Base-by-base conservation (phyloP, 371 early-diverging fungal genomes). In the Dichotomocladium elegans region DNA sequence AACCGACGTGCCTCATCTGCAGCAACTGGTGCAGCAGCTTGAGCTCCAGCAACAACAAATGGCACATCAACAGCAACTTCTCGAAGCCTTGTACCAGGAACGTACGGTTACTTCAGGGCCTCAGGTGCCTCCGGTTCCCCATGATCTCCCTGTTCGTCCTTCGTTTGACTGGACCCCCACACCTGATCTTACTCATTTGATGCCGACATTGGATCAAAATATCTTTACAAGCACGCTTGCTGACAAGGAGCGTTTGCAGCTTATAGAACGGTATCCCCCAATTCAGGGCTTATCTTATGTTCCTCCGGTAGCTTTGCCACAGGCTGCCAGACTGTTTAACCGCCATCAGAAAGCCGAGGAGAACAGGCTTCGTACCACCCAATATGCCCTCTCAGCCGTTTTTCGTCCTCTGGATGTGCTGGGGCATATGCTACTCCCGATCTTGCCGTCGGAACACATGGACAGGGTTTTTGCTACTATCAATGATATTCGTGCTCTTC, bases 401-500 rank as follows among this genome's bases (percentile, higher is more conserved):
- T 21, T 54, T 4, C 51, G 55, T 5, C 55, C 60, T 1, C 14
- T 60, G 1, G 64, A 54, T 30, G 45, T 57, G 0, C 44, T 59
- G 0, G 33, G 24, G 2, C 48, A 64, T 22, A 53, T 47, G 22
- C 31, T 64, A 0, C 12, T 42, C 11, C 43, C n/a, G 0, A 8
- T 47, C 3, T 12, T 41, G 2, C 44, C 55, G 4, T n/a, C 37
- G n/a, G 51, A 50, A 0, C 30, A 56, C 3, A 19, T 47, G 1
- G 41, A 57, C 17, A 43, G 51, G 0, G 34, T 49, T 15, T 46
- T 43, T 9, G 17, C 31, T 0, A 58, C 53, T 34, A 3, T 66
- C 0, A 14, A 31, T 10, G 61, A 66, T 26, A 26, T 56, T 1
- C 51, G 58, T 1, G 41, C 25, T 1, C 54, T 61, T 3, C 1